A percentile compares a stretch with the other conserved stretches of the same genome.
Evolutionary conservation across 441 rosid genomes (phyloP).

Genomic region (Erodium texanum): DNA sequence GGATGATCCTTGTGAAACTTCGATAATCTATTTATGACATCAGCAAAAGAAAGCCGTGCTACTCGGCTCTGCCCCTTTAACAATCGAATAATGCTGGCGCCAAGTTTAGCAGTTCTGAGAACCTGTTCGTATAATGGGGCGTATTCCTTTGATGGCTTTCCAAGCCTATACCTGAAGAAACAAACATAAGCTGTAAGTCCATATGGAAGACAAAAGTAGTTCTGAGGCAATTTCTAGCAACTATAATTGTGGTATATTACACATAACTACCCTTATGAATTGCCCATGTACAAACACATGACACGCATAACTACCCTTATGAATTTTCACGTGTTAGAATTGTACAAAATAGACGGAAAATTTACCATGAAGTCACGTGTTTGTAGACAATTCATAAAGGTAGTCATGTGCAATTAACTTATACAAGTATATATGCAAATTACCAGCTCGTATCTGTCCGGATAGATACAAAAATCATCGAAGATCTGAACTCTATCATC

Average conservation of each 20-base stretch:
- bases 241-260: no score
- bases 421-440: neutral
- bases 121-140: conserved; percentile 58
- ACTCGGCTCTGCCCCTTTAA: conserved; percentile 47
- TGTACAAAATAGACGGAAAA: no score
- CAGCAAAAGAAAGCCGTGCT: conserved; percentile 50
- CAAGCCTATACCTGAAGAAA: conserved; percentile 63
- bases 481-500: conserved; percentile 59
- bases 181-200: neutral
- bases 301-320: no score
- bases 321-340: no score
- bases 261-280: no score
- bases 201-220: neutral
- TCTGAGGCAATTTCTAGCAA: neutral
- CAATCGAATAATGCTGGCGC: conserved; percentile 47
- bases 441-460: conserved; percentile 85
- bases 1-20: conserved; percentile 31
- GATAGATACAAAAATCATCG: conserved; percentile 42
- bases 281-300: no score
- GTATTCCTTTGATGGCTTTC: conserved; percentile 69
- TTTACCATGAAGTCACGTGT: no score
- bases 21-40: conserved; percentile 44
- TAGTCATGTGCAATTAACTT: no score
- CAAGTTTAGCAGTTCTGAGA: conserved; percentile 56
- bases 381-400: no score